Conservation (phyloP, 2,329 filamentous ascomycete species). For the Aspergillus bombycis region DNA sequence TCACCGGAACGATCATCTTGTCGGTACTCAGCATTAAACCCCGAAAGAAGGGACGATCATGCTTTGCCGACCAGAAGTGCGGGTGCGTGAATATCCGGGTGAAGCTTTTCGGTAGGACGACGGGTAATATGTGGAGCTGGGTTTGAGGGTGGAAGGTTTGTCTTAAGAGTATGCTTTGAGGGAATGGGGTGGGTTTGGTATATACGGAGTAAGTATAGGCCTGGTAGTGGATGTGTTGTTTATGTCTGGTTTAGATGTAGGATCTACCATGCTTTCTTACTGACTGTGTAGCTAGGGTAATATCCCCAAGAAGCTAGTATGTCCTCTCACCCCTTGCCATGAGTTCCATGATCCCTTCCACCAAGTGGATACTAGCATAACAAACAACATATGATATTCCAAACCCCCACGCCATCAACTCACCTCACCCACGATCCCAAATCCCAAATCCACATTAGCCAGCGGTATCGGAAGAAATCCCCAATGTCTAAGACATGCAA, state of each 20-base stretch:
- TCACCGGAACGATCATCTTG: neutral
- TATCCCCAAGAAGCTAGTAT: neutral
- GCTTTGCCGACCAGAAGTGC: neutral
- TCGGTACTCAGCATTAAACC: neutral
- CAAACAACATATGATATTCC: neutral
- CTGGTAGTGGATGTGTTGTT: neutral
- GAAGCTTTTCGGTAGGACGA: neutral
- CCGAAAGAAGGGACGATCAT: neutral
- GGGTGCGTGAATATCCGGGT: neutral
- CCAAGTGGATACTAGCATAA: neutral
- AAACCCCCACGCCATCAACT: neutral
- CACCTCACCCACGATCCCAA: neutral
- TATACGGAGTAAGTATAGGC: neutral
- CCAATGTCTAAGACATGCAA: neutral
- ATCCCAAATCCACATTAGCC: neutral
- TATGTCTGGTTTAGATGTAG: neutral
- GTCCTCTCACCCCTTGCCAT: neutral
- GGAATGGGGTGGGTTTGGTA: neutral
- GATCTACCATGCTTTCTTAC: neutral
- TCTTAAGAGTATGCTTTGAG: neutral
- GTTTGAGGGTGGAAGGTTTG: neutral
- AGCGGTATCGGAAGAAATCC: neutral
- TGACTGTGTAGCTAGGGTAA: neutral
- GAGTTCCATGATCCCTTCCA: no score
- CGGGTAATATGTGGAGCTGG: neutral